Base-by-base conservation (phyloP, 768 basidiomycete genomes). In the Pleurotus tuber-regium region DNA sequence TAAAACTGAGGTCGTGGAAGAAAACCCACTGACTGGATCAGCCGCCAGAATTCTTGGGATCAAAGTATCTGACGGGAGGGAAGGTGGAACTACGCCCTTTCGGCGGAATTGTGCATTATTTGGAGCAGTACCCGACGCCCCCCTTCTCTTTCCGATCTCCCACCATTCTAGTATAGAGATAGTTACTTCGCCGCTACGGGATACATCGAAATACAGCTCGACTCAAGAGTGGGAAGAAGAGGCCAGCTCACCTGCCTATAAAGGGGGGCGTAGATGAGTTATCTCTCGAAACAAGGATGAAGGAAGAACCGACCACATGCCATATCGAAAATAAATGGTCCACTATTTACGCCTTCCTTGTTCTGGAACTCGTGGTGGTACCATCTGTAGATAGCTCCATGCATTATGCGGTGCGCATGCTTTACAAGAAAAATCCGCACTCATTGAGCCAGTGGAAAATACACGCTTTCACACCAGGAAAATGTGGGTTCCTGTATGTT, bases 401-500 rank as follows among this genome's bases (percentile, higher is more conserved):
- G n/a, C n/a, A n/a, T n/a, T n/a, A n/a, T n/a, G n/a, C n/a, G n/a
- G n/a, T n/a, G n/a, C n/a, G n/a, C n/a, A n/a, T n/a, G n/a, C n/a
- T n/a, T n/a, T n/a, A n/a, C n/a, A n/a, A n/a, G n/a, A n/a, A n/a
- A n/a, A n/a, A 4, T 35, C 55, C 64, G 51, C 50, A 77, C 80
- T 68, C 73, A 61, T 76, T 78, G 16, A 84, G 63, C 79, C 79
- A 80, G 23, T 72, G 60, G 55, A 75, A 75, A 18, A 83, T 65
- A 61, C 77, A 78, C 24, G 74, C 76, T 52, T 79, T 74, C 48
- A 87, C 73, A 4, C 83, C 85, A 2, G 82, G 83, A 55, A 80
- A 86, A 66, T 87, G 86, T 0, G 86, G 85, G 59, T 88, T 88
- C 10, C 86, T 78, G 65, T 89, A 87, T 8, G 78, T 81, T 16